These are phyloP conservation scores for Populus pruinosa DNA, from an alignment of 345 rosid species.

Conservation along the genomic window DNA sequence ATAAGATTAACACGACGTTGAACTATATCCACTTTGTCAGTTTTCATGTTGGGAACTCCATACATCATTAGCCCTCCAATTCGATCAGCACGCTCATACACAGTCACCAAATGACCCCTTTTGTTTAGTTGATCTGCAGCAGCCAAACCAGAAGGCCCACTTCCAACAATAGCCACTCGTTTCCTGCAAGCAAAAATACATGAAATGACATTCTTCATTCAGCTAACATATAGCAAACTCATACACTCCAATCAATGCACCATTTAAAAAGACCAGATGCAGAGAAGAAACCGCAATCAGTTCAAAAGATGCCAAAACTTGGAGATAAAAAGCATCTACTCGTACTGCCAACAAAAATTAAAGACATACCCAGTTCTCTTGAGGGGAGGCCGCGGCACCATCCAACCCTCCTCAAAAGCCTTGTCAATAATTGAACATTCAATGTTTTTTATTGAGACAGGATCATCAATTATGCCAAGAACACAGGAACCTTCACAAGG, in stretches of 20 bases:
- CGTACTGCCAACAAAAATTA: neutral
- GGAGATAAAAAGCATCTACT: neutral
- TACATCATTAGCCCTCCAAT: slow-evolving; percentile 99
- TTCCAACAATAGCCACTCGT: slow-evolving; percentile 78
- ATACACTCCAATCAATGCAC: neutral
- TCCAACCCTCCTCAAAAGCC: slow-evolving; percentile 99
- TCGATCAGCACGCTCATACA: slow-evolving; percentile 95
- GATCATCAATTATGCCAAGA: slow-evolving; percentile 99
- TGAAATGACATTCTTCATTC: neutral
- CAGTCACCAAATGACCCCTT: slow-evolving; percentile 92
- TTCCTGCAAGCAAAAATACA: slow-evolving; percentile 48
- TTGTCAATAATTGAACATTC: slow-evolving; percentile 92
- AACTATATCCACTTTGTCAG: slow-evolving; percentile 87
- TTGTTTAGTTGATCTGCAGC: slow-evolving; percentile 96
- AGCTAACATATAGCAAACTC: neutral
- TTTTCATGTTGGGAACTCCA: slow-evolving; percentile 99
- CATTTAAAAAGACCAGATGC: neutral
- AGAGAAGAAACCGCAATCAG: neutral
- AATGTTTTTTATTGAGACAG: slow-evolving; percentile 90
- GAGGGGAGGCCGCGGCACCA: slow-evolving; percentile 87
- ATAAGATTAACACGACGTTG: slow-evolving; percentile 92
- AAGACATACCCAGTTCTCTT: slow-evolving; percentile 74
- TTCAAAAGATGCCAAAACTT: neutral
- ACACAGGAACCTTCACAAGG: slow-evolving; percentile 99
- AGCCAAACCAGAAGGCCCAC: slow-evolving; percentile 98